Evolutionary conservation across 805 yeast species (phyloP), one percentile per base, ranked within the genome.

Genomic region (Torulaspora franciscae): DNA sequence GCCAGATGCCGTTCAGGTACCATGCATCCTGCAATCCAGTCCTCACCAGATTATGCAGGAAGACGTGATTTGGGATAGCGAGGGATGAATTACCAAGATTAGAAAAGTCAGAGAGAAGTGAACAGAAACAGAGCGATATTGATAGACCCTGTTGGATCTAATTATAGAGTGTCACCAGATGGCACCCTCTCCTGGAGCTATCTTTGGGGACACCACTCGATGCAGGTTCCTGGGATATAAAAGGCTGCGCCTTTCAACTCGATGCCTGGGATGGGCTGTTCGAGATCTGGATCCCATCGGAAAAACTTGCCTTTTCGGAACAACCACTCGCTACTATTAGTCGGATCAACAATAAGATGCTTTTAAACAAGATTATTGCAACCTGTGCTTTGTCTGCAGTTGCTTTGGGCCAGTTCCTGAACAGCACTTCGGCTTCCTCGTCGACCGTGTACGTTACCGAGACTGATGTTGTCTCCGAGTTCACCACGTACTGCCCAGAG

Each of bases 401-500:
- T 24, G 50, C 43, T 8, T 24, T 47, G 38, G 47, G 40, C 13
- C 40, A 37, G 40, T 26, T 19, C 22, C 25, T 19, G 6, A 24
- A 24, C 32, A n/a, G 25, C 13, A 26, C 26, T 17, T 9, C 33
- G 6, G 14, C 37, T n/a, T 10, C 23, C 29, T 22, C 45, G 22
- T 39, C 42, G 10, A 25, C 46, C n/a, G 24, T 39, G 1, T 8
- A 26, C 17, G 5, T 30, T 10, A 28, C 17, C 6, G 13, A 32
- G 5, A 23, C 39, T 11, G 34, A 37, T 1, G 39, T 76, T 52
- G 56, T 68, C 45, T 55, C 62, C 38, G 56, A 72, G 61, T 76
- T 72, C 77, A 79, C 85, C 70, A 85, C 95, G 58, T 85, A 81
- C 83, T 85, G 95, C 71, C 95, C 95, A 66, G 71, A 62, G 52